Conservation (phyloP, 2,329 filamentous ascomycete genomes). For the Mycosphaerella sp. region DNA sequence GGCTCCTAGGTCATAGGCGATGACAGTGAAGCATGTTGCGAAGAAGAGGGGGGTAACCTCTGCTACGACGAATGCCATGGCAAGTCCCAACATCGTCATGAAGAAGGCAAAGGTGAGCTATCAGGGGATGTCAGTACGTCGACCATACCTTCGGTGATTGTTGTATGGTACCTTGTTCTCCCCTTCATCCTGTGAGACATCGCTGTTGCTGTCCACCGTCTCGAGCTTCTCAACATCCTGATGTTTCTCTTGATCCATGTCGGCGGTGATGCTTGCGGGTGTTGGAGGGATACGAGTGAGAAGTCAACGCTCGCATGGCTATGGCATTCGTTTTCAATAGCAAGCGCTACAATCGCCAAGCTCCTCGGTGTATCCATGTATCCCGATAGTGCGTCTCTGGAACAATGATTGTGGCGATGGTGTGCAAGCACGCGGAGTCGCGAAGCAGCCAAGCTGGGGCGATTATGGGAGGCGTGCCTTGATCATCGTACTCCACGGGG, state of each 20-base stretch:
- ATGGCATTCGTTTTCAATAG: neutral
- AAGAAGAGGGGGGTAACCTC: slow-evolving; percentile 21
- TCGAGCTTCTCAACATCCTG: slow-evolving; percentile 8
- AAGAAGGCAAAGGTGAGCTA: slow-evolving; percentile 16
- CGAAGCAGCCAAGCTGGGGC: neutral
- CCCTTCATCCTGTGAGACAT: slow-evolving; percentile 1
- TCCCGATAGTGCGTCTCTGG: neutral
- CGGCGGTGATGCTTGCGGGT: neutral
- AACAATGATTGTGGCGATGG: neutral
- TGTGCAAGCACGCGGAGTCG: neutral
- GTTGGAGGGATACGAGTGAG: neutral
- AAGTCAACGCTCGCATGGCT: neutral
- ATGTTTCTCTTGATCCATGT: slow-evolving; percentile 7
- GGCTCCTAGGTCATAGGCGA: slow-evolving; percentile 12
- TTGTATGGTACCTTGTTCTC: slow-evolving; percentile 11
- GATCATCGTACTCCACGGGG: neutral
- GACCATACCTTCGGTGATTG: neutral
- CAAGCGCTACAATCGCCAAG: slow-evolving; percentile 7
- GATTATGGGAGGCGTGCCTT: neutral
- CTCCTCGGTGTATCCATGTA: slow-evolving; percentile 5
- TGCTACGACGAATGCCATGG: slow-evolving; percentile 16
- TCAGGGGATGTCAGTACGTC: neutral
- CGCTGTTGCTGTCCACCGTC: slow-evolving; percentile 4
- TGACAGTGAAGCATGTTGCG: slow-evolving; percentile 20
- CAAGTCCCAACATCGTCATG: slow-evolving; percentile 19